A percentile compares a stretch with the other conserved stretches of the same genome.
Evolutionary conservation across 2,329 filamentous ascomycete genomes (phyloP).

Genomic region (Pyrenophora seminiperda): DNA sequence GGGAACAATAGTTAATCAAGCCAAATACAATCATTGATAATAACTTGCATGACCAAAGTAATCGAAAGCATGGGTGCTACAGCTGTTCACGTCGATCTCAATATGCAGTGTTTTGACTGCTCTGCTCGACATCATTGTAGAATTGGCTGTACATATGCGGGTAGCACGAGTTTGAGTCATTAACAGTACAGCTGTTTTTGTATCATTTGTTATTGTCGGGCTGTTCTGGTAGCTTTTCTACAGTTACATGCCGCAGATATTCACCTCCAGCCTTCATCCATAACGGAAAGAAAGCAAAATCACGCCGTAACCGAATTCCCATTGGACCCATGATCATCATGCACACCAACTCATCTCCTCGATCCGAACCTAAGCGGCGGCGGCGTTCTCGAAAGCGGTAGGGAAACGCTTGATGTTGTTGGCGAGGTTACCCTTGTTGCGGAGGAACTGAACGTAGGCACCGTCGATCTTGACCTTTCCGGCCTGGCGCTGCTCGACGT

Average conservation of each 20-base stretch:
- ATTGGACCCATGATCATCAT: slow-evolving; percentile 42
- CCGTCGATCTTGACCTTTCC: slow-evolving; percentile 95
- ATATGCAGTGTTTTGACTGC: not conserved
- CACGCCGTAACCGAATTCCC: slow-evolving; percentile 47
- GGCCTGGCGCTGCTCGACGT: slow-evolving; percentile 91
- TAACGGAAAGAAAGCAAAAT: slow-evolving; percentile 45
- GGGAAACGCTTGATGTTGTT: slow-evolving; percentile 95
- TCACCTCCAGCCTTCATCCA: slow-evolving; percentile 40
- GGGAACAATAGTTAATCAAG: not conserved
- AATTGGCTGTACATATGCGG: too few relatives aligned
- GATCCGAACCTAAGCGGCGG: slow-evolving; percentile 40
- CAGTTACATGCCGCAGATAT: slow-evolving; percentile 31
- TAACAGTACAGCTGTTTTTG: slow-evolving; percentile 15
- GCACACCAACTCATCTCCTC: slow-evolving; percentile 26
- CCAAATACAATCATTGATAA: too few relatives aligned
- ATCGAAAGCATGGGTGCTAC: too few relatives aligned
- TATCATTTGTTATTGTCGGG: slow-evolving; percentile 45
- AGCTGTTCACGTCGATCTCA: too few relatives aligned
- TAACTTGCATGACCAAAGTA: too few relatives aligned
- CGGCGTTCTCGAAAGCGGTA: slow-evolving; percentile 71
- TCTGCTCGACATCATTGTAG: not conserved
- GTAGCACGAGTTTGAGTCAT: too few relatives aligned
- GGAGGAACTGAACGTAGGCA: slow-evolving; percentile 99
- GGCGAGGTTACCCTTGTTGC: slow-evolving; percentile 85
- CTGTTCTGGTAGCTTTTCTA: slow-evolving; percentile 37